These are phyloP conservation scores for Coemansia sp. DNA, from an alignment of 192 early-diverging fungal genomes.

Conservation along the genomic window DNA sequence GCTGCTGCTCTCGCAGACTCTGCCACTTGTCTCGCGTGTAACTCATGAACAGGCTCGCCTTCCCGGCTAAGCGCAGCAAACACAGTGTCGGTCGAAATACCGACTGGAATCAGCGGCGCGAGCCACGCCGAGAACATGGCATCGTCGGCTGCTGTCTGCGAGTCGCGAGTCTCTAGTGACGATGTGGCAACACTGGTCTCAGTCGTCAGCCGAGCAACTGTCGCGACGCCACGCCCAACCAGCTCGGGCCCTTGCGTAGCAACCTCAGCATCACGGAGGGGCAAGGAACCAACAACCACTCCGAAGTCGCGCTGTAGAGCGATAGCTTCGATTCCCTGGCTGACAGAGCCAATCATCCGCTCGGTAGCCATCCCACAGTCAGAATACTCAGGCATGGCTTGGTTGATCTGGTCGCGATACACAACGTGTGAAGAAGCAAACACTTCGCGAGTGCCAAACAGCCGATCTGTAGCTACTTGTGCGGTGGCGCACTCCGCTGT, in stretches of 20 bases:
- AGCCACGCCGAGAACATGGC: constrained; percentile 33
- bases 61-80: constrained; percentile 32
- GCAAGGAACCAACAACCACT: constrained; percentile 11
- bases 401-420: constrained; percentile 16
- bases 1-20: constrained; percentile 30
- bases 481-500: not conserved
- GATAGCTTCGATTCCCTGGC: constrained; percentile 14
- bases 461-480: constrained; percentile 5
- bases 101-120: constrained; percentile 36
- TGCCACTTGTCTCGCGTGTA: constrained; percentile 20
- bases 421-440: not conserved
- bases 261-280: constrained; percentile 13
- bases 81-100: constrained; percentile 19
- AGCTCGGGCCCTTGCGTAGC: constrained; percentile 16
- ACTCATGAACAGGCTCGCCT: constrained; percentile 41
- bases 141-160: constrained; percentile 22
- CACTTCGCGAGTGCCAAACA: constrained; percentile 1
- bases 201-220: constrained; percentile 1
- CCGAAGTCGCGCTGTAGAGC: constrained; percentile 3
- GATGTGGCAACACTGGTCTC: constrained; percentile 7
- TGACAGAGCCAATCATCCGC: constrained; percentile 15
- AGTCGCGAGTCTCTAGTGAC: constrained; percentile 7
- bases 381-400: constrained; percentile 9
- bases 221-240: constrained; percentile 23
- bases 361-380: constrained; percentile 20